phyloP scores from a whole-genome alignment of 2,329 filamentous ascomycete genomes.

The Curvularia eragrostidis region DNA sequence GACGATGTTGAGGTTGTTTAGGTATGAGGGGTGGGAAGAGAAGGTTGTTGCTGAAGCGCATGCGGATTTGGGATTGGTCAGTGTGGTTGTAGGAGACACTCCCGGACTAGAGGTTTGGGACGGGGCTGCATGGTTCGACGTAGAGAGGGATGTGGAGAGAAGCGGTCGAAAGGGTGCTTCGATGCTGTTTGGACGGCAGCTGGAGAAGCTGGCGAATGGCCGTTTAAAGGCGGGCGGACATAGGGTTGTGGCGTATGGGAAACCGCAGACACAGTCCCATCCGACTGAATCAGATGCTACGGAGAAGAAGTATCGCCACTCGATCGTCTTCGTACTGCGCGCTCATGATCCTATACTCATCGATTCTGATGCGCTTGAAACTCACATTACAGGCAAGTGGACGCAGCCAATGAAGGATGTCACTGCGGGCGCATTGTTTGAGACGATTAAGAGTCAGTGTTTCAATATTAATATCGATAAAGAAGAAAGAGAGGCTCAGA shows the following conservation, averaged over 20 bases:
- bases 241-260: constrained; percentile 45
- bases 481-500: constrained; percentile 44
- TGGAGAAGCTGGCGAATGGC: constrained; percentile 39
- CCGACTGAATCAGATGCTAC: neutral
- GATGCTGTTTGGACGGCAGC: constrained; percentile 40
- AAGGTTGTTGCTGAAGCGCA: constrained; percentile 50
- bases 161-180: constrained; percentile 29
- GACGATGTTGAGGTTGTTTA: constrained; percentile 48
- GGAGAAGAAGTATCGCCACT: constrained; percentile 38
- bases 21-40: constrained; percentile 45
- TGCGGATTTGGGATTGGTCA: constrained; percentile 45
- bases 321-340: constrained; percentile 48
- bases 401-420: constrained; percentile 28
- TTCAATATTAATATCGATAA: constrained; percentile 49
- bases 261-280: neutral
- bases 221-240: constrained; percentile 45
- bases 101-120: constrained; percentile 49
- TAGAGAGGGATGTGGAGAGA: constrained; percentile 38
- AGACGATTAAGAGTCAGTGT: constrained; percentile 39
- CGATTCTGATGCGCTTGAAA: constrained; percentile 36
- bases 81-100: constrained; percentile 44
- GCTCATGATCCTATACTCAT: constrained; percentile 40
- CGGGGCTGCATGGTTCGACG: constrained; percentile 30
- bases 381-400: constrained; percentile 41
- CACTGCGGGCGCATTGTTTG: constrained; percentile 43